phyloP scores from a whole-genome alignment of 495 filamentous ascomycete species.

The Annulohypoxylon stygium region DNA sequence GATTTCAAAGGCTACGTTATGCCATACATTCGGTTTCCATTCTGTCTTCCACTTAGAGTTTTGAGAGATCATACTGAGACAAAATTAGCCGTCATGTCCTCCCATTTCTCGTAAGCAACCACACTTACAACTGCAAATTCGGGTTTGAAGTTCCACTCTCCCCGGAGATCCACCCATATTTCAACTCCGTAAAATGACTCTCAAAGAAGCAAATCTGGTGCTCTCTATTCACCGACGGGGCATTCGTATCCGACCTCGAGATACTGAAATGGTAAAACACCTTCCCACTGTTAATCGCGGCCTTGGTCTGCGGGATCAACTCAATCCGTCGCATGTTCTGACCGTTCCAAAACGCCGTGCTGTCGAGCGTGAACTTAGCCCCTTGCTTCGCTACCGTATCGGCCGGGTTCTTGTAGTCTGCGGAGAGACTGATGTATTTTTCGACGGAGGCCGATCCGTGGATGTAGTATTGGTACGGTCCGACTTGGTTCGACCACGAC shows the following conservation, averaged over 20 bases:
- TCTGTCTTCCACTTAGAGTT: constrained; percentile 59
- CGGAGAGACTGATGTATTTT: constrained; percentile 68
- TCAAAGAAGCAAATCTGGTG: constrained; percentile 80
- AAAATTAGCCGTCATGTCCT: not conserved
- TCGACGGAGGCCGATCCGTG: constrained; percentile 68
- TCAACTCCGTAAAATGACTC: constrained; percentile 78
- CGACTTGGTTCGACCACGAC: constrained; percentile 75
- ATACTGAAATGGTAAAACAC: constrained; percentile 77
- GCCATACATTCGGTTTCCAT: constrained; percentile 71
- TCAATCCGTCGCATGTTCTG: constrained; percentile 71
- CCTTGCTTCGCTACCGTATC: constrained; percentile 70
- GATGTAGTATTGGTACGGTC: constrained; percentile 81
- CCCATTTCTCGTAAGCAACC: not conserved
- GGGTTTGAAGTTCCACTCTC: constrained; percentile 66
- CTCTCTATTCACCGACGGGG: constrained; percentile 70
- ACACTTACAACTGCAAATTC: constrained; percentile 57
- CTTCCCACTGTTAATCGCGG: constrained; percentile 68
- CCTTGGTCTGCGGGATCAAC: constrained; percentile 74
- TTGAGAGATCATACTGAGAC: constrained; percentile 55
- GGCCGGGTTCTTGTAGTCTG: constrained; percentile 72
- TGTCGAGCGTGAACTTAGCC: constrained; percentile 72
- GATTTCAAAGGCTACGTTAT: constrained; percentile 78
- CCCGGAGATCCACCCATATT: constrained; percentile 74
- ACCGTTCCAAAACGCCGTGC: constrained; percentile 71
- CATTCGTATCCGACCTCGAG: constrained; percentile 65